These are phyloP conservation scores for Diaporthe sp. DNA, from an alignment of 2,329 filamentous ascomycete species.

Conservation along the genomic window DNA sequence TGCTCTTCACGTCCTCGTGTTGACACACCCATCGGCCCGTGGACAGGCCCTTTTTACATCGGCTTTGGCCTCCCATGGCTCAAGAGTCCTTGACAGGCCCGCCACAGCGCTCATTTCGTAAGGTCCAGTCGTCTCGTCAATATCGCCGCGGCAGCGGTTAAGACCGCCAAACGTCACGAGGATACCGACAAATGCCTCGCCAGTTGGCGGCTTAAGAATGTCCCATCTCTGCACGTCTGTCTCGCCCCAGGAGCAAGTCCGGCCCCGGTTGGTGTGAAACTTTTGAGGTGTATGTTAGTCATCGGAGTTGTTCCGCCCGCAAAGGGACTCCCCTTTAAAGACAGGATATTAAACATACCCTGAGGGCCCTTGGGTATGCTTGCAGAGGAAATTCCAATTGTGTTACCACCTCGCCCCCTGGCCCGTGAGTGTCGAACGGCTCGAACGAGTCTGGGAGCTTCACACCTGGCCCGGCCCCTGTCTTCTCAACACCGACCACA, in stretches of 20 bases:
- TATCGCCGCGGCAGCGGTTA: background rate
- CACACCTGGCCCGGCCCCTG: background rate
- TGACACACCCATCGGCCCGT: too few relatives aligned
- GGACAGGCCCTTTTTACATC: background rate
- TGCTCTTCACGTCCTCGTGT: too few relatives aligned
- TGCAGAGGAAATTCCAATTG: background rate
- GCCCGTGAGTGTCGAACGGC: background rate
- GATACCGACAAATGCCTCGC: slow-evolving; percentile 5
- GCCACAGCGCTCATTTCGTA: background rate
- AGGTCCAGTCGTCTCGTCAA: too few relatives aligned
- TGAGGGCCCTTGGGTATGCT: background rate
- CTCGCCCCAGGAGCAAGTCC: background rate
- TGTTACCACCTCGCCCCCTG: slow-evolving; percentile 4
- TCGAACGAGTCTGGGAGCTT: background rate
- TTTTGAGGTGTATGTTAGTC: background rate
- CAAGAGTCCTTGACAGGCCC: slow-evolving; percentile 16
- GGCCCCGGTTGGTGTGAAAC: background rate
- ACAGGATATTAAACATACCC: background rate
- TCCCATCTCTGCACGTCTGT: background rate
- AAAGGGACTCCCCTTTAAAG: too few relatives aligned
- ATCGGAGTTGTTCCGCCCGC: too few relatives aligned
- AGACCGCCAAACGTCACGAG: background rate
- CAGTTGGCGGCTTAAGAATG: background rate
- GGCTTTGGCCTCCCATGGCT: too few relatives aligned
- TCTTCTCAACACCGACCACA: background rate